Evolutionary conservation across 2,329 filamentous ascomycete species (phyloP), one percentile per base, ranked within the genome.

Genomic region (Dactylellina leptospora): DNA sequence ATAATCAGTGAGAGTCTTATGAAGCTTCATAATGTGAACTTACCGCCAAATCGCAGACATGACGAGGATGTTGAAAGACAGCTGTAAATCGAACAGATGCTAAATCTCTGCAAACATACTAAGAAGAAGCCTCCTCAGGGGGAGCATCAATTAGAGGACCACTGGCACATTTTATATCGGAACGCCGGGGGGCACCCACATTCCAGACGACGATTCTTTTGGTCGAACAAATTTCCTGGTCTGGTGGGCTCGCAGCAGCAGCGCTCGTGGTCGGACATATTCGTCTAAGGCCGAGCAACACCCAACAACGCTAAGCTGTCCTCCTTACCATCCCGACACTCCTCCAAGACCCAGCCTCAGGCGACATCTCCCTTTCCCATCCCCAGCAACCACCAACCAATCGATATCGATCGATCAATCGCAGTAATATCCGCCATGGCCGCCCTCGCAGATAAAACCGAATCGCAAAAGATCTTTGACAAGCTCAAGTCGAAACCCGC

Each of bases 381-480:
- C 63, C 28, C 44, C 53, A 4, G 28, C 30, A 47, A 18, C 25
- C 28, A 64, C 45, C 30, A 42, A 38, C 36, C 36, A 40, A 6
- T 9, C 36, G 33, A 42, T 36, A 64, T 38, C 30, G 33, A 45
- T 44, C 45, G 55, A 38, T 47, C 59, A 30, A 64, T 72, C 45
- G 36, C 56, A 42, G n/a, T 18, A 16, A 11, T 40, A n/a, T 85
- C 83, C 80, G 75, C 74, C 27, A 72, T 72, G 68, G 59, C 68
- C n/a, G 84, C 81, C 79, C 83, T 89, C 77, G 95, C 95, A 79
- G 89, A 91, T 58, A 99, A 97, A 85, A 87, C 92, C 80, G 88
- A 97, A 84, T 97, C 93, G 82, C 90, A 93, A 81, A 93, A 93
- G 83, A 91, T 99, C 81, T 99, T 99, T 82, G 91, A 96, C 84